Evolutionary conservation across 2,329 filamentous ascomycete species (phyloP).

Genomic region (Aspergillus hiratsukae): DNA sequence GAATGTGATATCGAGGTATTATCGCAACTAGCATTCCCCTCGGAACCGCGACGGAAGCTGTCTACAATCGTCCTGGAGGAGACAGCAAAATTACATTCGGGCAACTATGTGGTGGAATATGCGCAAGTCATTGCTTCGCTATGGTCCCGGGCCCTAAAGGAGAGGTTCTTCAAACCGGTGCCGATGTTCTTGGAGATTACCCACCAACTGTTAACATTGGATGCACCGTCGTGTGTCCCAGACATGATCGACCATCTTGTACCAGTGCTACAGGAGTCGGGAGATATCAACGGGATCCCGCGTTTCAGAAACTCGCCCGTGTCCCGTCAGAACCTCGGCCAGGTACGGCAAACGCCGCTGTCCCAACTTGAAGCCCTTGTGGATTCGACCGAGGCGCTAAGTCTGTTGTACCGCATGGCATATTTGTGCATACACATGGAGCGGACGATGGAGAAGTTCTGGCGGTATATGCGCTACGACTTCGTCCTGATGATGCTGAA

Average conservation of each 20-base stretch:
- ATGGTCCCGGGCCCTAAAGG: conserved; percentile 54
- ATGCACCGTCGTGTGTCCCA: conserved; percentile 33
- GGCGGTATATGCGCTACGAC: conserved; percentile 53
- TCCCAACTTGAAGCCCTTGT: conserved; percentile 46
- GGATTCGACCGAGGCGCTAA: conserved; percentile 51
- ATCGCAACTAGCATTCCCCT: conserved; percentile 50
- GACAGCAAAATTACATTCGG: conserved; percentile 40
- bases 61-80: conserved; percentile 53
- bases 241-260: conserved; percentile 36
- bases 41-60: conserved; percentile 44
- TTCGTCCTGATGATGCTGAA: conserved; percentile 58
- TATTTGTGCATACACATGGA: conserved; percentile 44
- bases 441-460: conserved; percentile 46
- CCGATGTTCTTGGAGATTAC: conserved; percentile 40
- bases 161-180: conserved; percentile 47
- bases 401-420: conserved; percentile 51
- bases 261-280: conserved; percentile 39
- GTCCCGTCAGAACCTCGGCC: conserved; percentile 36
- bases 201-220: conserved; percentile 37
- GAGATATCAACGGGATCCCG: conserved; percentile 54
- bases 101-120: conserved; percentile 47
- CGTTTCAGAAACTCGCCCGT: conserved; percentile 44
- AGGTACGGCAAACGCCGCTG: conserved; percentile 37
- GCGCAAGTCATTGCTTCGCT: conserved; percentile 48
- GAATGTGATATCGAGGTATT: conserved; percentile 54